Percentiles rank a stretch among this genome's conserved stretches.
phyloP scores from a whole-genome alignment of 2,329 filamentous ascomycete genomes.

The Penicillium aurantiogriseum region DNA sequence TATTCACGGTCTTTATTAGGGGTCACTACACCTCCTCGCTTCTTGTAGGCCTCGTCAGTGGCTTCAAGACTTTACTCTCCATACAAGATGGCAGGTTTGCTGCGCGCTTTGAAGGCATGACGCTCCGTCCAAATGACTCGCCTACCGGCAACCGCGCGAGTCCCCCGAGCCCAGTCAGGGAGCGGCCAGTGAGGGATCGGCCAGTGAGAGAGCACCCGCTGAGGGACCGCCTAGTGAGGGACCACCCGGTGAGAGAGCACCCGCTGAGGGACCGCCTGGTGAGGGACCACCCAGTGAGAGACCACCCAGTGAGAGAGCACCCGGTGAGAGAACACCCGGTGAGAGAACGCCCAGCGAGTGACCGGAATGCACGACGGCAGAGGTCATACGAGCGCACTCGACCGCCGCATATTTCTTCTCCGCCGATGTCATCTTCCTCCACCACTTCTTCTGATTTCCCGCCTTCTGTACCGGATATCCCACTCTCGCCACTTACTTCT shows the following conservation, averaged over 20 bases:
- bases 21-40: conserved; percentile 26
- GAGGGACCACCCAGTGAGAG: not conserved
- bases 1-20: conserved; percentile 20
- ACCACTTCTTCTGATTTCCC: conserved; percentile 32
- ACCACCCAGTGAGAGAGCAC: not conserved
- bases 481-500: conserved; percentile 37
- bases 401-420: conserved; percentile 27
- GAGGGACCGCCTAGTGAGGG: conserved; percentile 16
- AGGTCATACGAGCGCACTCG: conserved; percentile 39
- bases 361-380: conserved; percentile 30
- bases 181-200: not conserved
- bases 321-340: conserved; percentile 16
- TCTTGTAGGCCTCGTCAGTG: conserved; percentile 27
- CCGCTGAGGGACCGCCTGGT: conserved; percentile 13
- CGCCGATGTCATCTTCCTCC: conserved; percentile 31
- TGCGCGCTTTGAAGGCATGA: conserved; percentile 27
- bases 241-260: not conserved
- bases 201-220: not conserved
- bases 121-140: conserved; percentile 26
- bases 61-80: conserved; percentile 28
- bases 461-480: conserved; percentile 33
- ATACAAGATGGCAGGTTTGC: conserved; percentile 32
- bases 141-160: conserved; percentile 28
- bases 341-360: conserved; percentile 5
- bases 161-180: conserved; percentile 27